Conservation (phyloP, 495 filamentous ascomycete species). For the Hapsidospora chrysogenum region DNA sequence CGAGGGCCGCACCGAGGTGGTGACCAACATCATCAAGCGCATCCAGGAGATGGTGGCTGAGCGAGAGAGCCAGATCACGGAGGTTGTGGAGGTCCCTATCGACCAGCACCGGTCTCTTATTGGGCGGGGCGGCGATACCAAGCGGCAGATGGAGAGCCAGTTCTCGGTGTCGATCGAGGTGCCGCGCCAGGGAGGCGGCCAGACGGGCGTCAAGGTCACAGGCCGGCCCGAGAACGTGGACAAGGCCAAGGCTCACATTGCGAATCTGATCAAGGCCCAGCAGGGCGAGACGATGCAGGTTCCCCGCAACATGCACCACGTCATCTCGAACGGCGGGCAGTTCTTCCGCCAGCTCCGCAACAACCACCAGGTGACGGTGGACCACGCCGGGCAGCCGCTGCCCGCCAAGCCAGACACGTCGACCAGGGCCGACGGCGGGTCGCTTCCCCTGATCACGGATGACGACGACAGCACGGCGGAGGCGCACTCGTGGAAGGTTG, state of each 20-base stretch:
- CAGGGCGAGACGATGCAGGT: constrained; percentile 75
- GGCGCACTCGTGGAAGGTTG: constrained; percentile 62
- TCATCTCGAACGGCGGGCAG: constrained; percentile 72
- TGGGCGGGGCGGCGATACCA: constrained; percentile 74
- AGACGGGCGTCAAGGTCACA: constrained; percentile 68
- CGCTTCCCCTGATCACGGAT: constrained; percentile 81
- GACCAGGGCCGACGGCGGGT: constrained; percentile 30
- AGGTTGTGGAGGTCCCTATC: constrained; percentile 60
- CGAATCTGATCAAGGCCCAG: constrained; percentile 63
- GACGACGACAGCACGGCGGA: constrained; percentile 43
- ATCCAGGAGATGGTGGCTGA: constrained; percentile 67
- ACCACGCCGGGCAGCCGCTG: constrained; percentile 63
- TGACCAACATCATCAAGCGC: constrained; percentile 71
- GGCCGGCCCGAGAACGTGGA: constrained; percentile 65
- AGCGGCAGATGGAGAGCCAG: constrained; percentile 70
- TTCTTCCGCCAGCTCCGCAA: constrained; percentile 78
- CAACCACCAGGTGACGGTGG: constrained; percentile 72
- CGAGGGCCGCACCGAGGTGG: constrained; percentile 64
- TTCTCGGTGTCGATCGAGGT: constrained; percentile 85
- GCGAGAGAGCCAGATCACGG: constrained; percentile 59
- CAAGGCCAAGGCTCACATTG: constrained; percentile 70
- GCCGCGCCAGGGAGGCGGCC: constrained; percentile 51
- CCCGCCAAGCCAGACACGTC: constrained; percentile 43
- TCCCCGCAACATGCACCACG: constrained; percentile 65
- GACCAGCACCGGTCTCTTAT: constrained; percentile 86